phyloP scores from a whole-genome alignment of 257 asterid genomes.

The Henckelia pumila region DNA sequence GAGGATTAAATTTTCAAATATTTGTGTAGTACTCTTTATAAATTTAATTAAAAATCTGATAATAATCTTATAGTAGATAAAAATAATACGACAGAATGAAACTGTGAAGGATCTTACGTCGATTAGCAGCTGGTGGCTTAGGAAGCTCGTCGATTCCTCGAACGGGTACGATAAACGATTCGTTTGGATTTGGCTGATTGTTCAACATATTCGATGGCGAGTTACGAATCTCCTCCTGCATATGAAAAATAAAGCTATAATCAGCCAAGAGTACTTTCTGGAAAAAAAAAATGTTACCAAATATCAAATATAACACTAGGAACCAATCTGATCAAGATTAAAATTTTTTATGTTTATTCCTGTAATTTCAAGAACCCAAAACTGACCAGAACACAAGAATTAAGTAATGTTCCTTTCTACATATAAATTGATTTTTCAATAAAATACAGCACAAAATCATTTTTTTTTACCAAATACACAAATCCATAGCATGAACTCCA shows the following conservation, averaged over 20 bases:
- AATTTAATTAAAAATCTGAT: neutral
- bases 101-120: slow-evolving; percentile 55
- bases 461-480: too few relatives aligned
- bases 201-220: slow-evolving; percentile 64
- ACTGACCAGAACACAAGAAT: neutral
- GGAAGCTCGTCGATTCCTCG: slow-evolving; percentile 92
- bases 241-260: neutral
- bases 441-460: too few relatives aligned
- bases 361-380: neutral
- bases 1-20: slow-evolving; percentile 6
- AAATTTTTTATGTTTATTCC: too few relatives aligned
- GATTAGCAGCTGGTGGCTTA: slow-evolving; percentile 81
- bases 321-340: too few relatives aligned
- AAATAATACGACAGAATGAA: neutral
- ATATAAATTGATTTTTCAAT: too few relatives aligned
- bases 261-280: neutral
- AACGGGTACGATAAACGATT: slow-evolving; percentile 51
- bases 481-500: too few relatives aligned
- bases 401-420: neutral
- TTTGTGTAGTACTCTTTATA: too few relatives aligned
- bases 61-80: neutral
- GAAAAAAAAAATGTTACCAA: neutral
- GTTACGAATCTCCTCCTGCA: slow-evolving; percentile 83
- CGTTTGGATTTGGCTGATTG: slow-evolving; percentile 68
- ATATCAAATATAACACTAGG: too few relatives aligned